Percentiles rank a stretch among this genome's conserved stretches.
These are phyloP conservation scores for Blastocystis sp. DNA, from an alignment of 352 stramenopile genomes.

Conservation along the genomic window DNA sequence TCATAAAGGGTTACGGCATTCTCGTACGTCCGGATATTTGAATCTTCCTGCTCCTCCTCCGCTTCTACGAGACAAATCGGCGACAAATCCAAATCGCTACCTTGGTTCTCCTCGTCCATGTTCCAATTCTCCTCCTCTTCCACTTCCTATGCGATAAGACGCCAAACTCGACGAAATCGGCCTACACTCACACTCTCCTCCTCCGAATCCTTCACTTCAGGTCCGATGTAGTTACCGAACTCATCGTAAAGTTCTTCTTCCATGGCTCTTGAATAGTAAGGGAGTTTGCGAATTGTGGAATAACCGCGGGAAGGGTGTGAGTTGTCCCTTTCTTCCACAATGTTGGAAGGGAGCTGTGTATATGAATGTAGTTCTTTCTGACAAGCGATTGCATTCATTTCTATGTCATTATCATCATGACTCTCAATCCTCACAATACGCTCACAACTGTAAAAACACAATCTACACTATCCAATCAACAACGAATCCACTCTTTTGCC, in stretches of 20 bases:
- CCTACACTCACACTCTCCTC: conserved; percentile 71
- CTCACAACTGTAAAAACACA: too few species aligned
- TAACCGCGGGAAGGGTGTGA: neutral
- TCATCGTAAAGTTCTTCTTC: conserved; percentile 97
- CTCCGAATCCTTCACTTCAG: conserved; percentile 83
- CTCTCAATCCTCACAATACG: too few species aligned
- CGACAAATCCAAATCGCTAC: neutral
- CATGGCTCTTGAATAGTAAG: conserved; percentile 74
- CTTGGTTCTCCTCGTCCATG: conserved; percentile 64
- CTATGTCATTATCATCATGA: too few species aligned
- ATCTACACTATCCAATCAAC: too few species aligned
- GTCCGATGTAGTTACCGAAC: conserved; percentile 99
- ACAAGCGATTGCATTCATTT: too few species aligned
- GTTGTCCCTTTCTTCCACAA: too few species aligned
- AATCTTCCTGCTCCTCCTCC: conserved; percentile 63
- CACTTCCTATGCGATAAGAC: conserved; percentile 62
- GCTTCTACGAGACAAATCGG: conserved; percentile 34
- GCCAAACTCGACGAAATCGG: conserved; percentile 5
- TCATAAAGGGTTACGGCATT: conserved; percentile 96
- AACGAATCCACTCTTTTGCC: too few species aligned
- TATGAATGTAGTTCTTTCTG: too few species aligned
- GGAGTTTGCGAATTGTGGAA: conserved; percentile 15
- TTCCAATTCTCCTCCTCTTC: conserved; percentile 78
- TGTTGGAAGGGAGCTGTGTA: too few species aligned
- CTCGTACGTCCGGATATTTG: conserved; percentile 69